phyloP scores from a whole-genome alignment of 768 basidiomycete species.

The Xerocomellus intermedius region DNA sequence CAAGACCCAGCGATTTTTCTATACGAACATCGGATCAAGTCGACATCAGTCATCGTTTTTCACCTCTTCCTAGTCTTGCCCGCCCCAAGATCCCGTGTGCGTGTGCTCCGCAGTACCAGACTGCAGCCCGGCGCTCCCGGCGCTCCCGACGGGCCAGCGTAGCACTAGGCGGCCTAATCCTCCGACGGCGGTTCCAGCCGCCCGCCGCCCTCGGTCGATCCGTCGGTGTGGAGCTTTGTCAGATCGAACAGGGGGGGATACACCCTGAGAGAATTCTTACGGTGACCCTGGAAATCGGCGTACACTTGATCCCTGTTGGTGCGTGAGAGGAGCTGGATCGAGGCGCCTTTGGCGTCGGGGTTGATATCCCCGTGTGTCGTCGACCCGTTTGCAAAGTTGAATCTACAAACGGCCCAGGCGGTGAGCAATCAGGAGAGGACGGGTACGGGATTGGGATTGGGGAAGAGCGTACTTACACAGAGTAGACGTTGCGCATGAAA shows the following conservation, averaged over 20 bases:
- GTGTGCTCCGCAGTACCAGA: too few relatives aligned
- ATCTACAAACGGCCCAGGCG: constrained; percentile 23
- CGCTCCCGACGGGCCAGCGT: too few relatives aligned
- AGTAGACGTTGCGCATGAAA: constrained; percentile 47
- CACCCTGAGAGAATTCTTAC: constrained; percentile 14
- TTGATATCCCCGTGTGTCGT: background rate
- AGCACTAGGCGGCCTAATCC: background rate
- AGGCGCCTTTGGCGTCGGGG: constrained; percentile 28
- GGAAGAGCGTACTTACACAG: constrained; percentile 32
- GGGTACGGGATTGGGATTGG: background rate
- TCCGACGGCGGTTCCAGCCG: constrained; percentile 13
- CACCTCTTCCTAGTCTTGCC: too few relatives aligned
- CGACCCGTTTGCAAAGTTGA: constrained; percentile 42
- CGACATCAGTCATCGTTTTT: too few relatives aligned
- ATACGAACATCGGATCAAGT: too few relatives aligned
- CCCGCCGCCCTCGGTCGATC: constrained; percentile 21
- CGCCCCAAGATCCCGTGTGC: too few relatives aligned
- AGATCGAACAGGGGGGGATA: constrained; percentile 27
- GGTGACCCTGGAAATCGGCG: constrained; percentile 20
- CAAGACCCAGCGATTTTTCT: too few relatives aligned
- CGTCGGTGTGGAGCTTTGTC: constrained; percentile 17
- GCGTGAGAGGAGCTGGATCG: constrained; percentile 41
- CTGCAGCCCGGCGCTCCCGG: too few relatives aligned
- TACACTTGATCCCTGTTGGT: constrained; percentile 37
- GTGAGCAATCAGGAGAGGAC: background rate